Conservation (phyloP, 2,329 filamentous ascomycete genomes). For the Aureobasidium sp. region DNA sequence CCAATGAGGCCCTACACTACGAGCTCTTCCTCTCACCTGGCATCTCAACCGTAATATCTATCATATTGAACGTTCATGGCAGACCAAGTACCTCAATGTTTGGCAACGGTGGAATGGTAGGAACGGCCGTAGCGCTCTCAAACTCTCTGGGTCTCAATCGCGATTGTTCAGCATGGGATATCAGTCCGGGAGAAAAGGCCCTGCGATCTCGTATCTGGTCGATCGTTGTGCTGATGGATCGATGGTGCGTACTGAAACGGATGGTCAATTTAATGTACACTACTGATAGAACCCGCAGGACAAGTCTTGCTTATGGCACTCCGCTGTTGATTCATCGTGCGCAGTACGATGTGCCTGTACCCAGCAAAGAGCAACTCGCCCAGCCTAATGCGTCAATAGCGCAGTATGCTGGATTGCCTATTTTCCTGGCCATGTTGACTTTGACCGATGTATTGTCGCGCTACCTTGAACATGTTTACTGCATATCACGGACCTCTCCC, state of each 20-base stretch:
- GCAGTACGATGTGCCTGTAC: slow-evolving; percentile 49
- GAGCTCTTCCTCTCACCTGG: slow-evolving; percentile 34
- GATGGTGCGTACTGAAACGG: slow-evolving; percentile 32
- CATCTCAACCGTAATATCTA: slow-evolving; percentile 32
- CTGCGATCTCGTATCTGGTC: slow-evolving; percentile 49
- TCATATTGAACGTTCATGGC: slow-evolving; percentile 33
- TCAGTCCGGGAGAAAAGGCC: slow-evolving; percentile 43
- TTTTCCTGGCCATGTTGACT: background rate
- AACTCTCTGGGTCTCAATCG: slow-evolving; percentile 50
- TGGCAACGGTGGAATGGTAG: slow-evolving; percentile 45
- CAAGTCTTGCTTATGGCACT: slow-evolving; percentile 48
- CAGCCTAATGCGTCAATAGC: background rate
- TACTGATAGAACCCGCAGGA: slow-evolving; percentile 27
- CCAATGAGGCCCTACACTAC: slow-evolving; percentile 32
- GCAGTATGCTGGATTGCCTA: background rate
- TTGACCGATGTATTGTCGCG: background rate
- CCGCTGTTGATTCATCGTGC: slow-evolving; percentile 46
- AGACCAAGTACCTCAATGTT: slow-evolving; percentile 34
- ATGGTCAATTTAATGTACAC: background rate
- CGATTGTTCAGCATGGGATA: slow-evolving; percentile 46
- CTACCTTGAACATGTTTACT: background rate
- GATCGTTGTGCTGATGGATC: slow-evolving; percentile 49
- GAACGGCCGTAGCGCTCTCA: slow-evolving; percentile 45
- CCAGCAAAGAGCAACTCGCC: slow-evolving; percentile 31
- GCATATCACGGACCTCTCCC: background rate